Evolutionary conservation across 306 rosid species (phyloP), one percentile per base, ranked within the genome.

Genomic region (Abrus precatorius): DNA sequence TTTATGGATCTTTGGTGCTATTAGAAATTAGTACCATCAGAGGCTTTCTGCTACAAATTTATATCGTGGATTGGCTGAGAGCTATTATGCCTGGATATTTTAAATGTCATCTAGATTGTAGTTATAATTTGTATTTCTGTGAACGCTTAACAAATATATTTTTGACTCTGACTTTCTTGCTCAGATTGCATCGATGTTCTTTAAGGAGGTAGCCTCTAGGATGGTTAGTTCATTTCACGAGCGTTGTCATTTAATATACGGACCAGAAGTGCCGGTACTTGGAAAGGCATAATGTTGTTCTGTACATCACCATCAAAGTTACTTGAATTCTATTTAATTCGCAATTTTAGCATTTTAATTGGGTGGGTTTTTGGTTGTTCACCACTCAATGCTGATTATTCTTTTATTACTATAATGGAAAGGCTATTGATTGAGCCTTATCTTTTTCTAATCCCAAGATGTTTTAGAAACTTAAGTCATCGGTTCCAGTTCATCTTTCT

Each of bases 141-240:
- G 5, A 13, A 53, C 12, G 38, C 41, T 33, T n/a, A 36, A 80
- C 54, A 36, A 67, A 49, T 68, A 5, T 76, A 20, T 55, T 72
- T 57, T 71, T 79, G 52, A 36, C 5, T 62, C 5, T 62, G 45
- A 62, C 30, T 63, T 63, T 12, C 92, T 50, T 55, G 55, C 43
- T 68, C 84, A 93, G 96, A 84, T 91, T 80, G 96, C 96, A 6
- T 91, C 4, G 0, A 36, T 36, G 40, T 36, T 36, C 40, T 36
- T 36, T 36, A 36, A 2, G 85, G 96, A 91, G 88, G 96, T 89
- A 54, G 92, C 89, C 45, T 91, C 96, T 41, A 72, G 85, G 78
- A 85, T 91, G 84, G 97, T 93, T 79, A 88, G 90, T 69, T 93
- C 97, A 61, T 91, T 93, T 70, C 85, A 79, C 4, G 94, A 93